Evolutionary conservation across 305 asterid genomes (phyloP).

Genomic region (Fraxinus albicans): DNA sequence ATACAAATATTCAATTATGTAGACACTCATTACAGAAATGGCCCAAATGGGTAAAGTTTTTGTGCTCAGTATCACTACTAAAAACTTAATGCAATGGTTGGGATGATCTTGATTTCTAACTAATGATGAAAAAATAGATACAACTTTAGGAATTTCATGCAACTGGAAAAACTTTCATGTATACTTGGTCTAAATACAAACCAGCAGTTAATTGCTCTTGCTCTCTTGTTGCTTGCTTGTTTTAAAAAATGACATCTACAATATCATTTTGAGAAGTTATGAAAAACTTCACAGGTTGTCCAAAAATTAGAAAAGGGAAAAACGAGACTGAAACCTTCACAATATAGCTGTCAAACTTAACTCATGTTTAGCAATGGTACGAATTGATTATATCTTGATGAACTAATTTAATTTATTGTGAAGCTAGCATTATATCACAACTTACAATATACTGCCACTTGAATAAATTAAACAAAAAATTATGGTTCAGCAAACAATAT

Average conservation of each 20-base stretch:
- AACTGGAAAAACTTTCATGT: neutral
- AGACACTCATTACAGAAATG: neutral
- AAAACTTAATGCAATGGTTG: neutral
- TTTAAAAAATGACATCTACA: neutral
- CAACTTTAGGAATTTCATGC: neutral
- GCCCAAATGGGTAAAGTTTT: neutral
- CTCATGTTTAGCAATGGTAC: neutral
- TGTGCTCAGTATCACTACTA: neutral
- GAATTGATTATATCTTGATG: neutral
- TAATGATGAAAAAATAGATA: neutral
- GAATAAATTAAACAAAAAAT: neutral
- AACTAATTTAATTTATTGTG: neutral
- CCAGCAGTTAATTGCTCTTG: neutral
- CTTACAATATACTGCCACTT: neutral
- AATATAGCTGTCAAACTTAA: neutral
- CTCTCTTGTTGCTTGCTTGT: neutral
- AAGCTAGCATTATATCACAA: neutral
- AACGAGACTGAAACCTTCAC: neutral
- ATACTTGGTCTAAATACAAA: constrained; percentile 1
- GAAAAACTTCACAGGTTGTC: neutral
- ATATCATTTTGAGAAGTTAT: neutral
- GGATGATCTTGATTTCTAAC: neutral
- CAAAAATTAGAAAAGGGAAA: neutral
- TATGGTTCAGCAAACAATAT: neutral
- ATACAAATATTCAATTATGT: neutral